Conservation (phyloP, 176 grass and related monocot genomes). For the Areca catechu region DNA sequence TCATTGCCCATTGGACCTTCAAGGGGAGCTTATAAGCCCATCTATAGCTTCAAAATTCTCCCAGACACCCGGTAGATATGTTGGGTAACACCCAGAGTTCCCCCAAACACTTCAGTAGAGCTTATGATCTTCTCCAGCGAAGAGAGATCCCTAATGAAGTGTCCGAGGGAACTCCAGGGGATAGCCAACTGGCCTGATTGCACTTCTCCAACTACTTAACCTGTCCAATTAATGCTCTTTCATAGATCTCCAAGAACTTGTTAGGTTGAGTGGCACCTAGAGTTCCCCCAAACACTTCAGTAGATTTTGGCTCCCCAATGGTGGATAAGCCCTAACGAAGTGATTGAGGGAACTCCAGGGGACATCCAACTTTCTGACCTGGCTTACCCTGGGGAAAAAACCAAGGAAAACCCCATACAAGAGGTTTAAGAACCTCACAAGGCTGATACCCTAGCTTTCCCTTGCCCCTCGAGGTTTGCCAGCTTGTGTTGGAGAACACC, state of each 20-base stretch:
- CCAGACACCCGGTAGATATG: too few species aligned
- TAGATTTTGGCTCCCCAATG: not conserved
- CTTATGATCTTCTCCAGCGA: not conserved
- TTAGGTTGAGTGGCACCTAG: slow-evolving; percentile 8
- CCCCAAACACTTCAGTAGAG: slow-evolving; percentile 19
- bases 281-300: slow-evolving; percentile 41
- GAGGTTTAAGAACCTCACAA: too few species aligned
- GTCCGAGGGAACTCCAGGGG: slow-evolving; percentile 9
- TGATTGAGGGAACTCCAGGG: slow-evolving; percentile 26
- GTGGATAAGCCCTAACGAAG: slow-evolving; percentile 9
- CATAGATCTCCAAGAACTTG: not conserved
- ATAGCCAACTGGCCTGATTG: slow-evolving; percentile 2
- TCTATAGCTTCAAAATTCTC: too few species aligned
- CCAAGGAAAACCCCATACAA: too few species aligned
- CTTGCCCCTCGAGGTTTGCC: too few species aligned
- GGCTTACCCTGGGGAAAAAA: too few species aligned
- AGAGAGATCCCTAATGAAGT: slow-evolving; percentile 8
- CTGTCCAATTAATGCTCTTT: not conserved
- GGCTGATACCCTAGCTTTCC: too few species aligned
- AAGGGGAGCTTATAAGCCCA: too few species aligned
- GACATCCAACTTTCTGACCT: slow-evolving; percentile 8
- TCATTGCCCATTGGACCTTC: too few species aligned
- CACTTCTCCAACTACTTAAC: not conserved
- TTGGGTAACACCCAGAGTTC: slow-evolving; percentile 6
- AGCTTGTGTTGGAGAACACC: too few species aligned